Evolutionary conservation across 2,329 filamentous ascomycete species (phyloP).

Genomic region (Paraphaeosphaeria minitans): DNA sequence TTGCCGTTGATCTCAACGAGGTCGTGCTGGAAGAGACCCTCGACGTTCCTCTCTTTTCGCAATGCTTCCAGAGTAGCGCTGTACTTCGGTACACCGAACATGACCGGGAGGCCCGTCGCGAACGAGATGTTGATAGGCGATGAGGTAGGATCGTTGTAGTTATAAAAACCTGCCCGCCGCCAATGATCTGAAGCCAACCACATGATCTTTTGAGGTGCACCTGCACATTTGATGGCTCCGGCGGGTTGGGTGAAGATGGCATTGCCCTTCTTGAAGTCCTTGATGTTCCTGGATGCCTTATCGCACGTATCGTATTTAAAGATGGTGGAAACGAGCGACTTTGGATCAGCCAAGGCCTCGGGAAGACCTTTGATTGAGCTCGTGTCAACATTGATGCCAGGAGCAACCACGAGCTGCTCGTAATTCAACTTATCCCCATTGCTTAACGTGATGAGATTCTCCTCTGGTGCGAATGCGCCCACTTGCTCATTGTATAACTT

Average conservation of each 20-base stretch:
- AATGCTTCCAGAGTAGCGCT: slow-evolving; percentile 42
- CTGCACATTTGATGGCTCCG: slow-evolving; percentile 49
- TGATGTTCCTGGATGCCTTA: slow-evolving; percentile 41
- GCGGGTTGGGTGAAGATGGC: slow-evolving; percentile 48
- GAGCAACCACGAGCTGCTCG: slow-evolving; percentile 68
- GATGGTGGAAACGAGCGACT: slow-evolving; percentile 44
- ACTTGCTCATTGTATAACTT: slow-evolving; percentile 64
- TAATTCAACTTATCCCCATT: slow-evolving; percentile 64
- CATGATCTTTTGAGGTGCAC: slow-evolving; percentile 50
- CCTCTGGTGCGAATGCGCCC: slow-evolving; percentile 57
- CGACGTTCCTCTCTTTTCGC: slow-evolving; percentile 43
- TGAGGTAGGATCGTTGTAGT: slow-evolving; percentile 23
- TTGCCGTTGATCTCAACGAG: slow-evolving; percentile 45
- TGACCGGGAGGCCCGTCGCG: slow-evolving; percentile 46
- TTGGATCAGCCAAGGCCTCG: slow-evolving; percentile 43
- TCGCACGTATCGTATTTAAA: slow-evolving; percentile 48
- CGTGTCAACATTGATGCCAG: slow-evolving; percentile 47
- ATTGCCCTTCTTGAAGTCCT: slow-evolving; percentile 39
- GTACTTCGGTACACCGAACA: slow-evolving; percentile 51
- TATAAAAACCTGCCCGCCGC: slow-evolving; percentile 44
- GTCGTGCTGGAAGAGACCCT: slow-evolving; percentile 48
- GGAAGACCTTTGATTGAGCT: slow-evolving; percentile 38
- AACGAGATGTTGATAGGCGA: slow-evolving; percentile 47
- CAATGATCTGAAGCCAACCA: slow-evolving; percentile 50
- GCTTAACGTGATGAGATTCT: slow-evolving; percentile 61